Evolutionary conservation across 1,284 basidiomycete species (phyloP).

Genomic region (Anthracocystis panici-leucophaei): DNA sequence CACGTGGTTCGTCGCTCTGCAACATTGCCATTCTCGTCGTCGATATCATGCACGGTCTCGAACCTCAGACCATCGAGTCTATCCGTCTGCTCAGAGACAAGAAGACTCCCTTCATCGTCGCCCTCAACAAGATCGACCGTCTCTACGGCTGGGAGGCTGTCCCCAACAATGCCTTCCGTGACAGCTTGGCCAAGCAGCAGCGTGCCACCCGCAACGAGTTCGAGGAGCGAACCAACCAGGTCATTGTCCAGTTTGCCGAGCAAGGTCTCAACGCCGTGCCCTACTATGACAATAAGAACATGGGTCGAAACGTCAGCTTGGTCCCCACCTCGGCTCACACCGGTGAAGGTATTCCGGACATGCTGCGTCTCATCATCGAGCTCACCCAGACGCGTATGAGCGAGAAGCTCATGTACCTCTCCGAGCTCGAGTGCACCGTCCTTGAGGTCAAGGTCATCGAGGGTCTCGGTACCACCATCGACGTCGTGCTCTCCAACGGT

Average conservation of each 20-base stretch:
- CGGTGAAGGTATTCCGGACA: constrained; percentile 99
- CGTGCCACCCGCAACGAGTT: constrained; percentile 89
- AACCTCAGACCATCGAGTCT: constrained; percentile 96
- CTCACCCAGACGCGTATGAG: constrained; percentile 99
- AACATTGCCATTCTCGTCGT: constrained; percentile 99
- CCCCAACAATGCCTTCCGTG: constrained; percentile 90
- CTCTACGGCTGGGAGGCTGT: constrained; percentile 94
- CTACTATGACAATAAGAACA: constrained; percentile 98
- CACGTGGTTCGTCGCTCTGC: constrained; percentile 95
- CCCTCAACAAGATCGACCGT: constrained; percentile 99
- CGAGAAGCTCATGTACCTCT: constrained; percentile 96
- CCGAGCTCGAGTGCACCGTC: constrained; percentile 98
- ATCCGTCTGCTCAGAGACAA: constrained; percentile 90
- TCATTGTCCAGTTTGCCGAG: constrained; percentile 92
- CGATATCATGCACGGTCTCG: constrained; percentile 99
- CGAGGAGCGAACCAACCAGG: constrained; percentile 86
- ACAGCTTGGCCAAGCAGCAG: constrained; percentile 88
- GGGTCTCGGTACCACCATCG: constrained; percentile 97
- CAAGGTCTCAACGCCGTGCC: constrained; percentile 95
- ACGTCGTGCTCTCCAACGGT: constrained; percentile 96
- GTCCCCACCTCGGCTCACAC: constrained; percentile 98
- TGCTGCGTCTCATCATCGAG: constrained; percentile 98
- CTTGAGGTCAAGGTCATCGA: constrained; percentile 99
- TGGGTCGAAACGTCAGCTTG: constrained; percentile 91
- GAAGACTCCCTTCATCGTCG: constrained; percentile 99